Evolutionary conservation across 2,329 filamentous ascomycete genomes (phyloP), one percentile per base, ranked within the genome.

Genomic region (Orbilia brochopaga): DNA sequence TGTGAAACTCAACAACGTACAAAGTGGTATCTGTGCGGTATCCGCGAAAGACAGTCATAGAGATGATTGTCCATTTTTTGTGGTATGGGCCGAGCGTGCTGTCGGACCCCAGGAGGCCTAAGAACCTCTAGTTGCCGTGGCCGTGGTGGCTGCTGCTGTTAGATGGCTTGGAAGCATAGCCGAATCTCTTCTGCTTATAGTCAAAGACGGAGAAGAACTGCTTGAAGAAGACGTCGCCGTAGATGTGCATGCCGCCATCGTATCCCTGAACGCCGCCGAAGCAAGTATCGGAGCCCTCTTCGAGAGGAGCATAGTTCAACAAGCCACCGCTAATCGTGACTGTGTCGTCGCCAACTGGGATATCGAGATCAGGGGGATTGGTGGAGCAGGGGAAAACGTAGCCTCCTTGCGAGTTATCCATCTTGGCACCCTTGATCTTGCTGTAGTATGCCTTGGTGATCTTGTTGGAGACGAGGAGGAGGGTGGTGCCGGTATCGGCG

Each of bases 221-320:
- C 85, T 94, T 94, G 75, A 94, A 83, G 81, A 92, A 90, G 63
- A 90, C 83, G 72, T 92, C 90, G 8, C 91, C 91, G 63, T 92
- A 85, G 77, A 95, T 91, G 63, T 83, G 86, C 74, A 88, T 83
- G 19, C 58, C 27, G 19, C 56, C 62, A n/a, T 66, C 60, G 32
- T 61, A 61, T 17, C 61, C 83, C 82, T 94, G 91, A 74, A 95
- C 84, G 54, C 90, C 91, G 62, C 90, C 90, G 78, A 86, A 92
- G 83, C 91, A 94, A 63, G 76, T 78, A 75, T 54, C 77, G 8
- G 77, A 79, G 27, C 82, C 82, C 1, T 80, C 80, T 10, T 83
- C 82, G 15, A 82, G 79, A 11, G 82, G 79, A 0, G 85, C 81
- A 75, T 86, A 88, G 72, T 84, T 83, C 72, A 88, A 79, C 65